Evolutionary conservation across 2,329 filamentous ascomycete genomes (phyloP).

Genomic region (Zasmidium citrigriseum): DNA sequence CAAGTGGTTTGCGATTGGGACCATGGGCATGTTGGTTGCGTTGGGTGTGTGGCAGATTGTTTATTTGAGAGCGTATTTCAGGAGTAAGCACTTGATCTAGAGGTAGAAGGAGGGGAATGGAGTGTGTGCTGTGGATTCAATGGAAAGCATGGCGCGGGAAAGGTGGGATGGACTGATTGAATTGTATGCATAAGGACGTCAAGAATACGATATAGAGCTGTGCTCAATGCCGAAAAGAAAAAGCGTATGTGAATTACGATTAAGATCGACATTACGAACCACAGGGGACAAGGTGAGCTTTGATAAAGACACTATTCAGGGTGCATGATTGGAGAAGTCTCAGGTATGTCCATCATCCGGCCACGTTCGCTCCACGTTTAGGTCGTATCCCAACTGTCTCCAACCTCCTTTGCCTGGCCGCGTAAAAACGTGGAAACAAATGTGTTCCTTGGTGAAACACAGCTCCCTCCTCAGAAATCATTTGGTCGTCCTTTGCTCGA

Average conservation of each 20-base stretch:
- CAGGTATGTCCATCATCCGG: too few relatives aligned
- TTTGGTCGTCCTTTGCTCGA: too few relatives aligned
- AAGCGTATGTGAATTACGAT: neutral
- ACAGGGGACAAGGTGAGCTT: neutral
- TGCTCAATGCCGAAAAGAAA: neutral
- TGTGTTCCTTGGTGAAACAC: too few relatives aligned
- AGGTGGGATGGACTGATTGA: neutral
- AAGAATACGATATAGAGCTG: neutral
- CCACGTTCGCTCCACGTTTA: too few relatives aligned
- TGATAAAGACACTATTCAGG: neutral
- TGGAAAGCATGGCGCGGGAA: slow-evolving; percentile 1
- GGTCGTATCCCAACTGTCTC: neutral
- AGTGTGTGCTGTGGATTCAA: neutral
- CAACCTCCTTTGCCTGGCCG: neutral
- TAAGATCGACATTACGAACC: too few relatives aligned
- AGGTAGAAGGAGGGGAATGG: neutral
- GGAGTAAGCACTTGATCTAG: slow-evolving; percentile 62
- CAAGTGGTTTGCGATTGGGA: slow-evolving; percentile 96
- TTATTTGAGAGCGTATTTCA: slow-evolving; percentile 96
- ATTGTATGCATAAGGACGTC: neutral
- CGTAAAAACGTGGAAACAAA: too few relatives aligned
- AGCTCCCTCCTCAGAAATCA: too few relatives aligned
- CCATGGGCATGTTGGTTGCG: slow-evolving; percentile 85
- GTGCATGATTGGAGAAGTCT: neutral
- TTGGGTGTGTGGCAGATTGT: slow-evolving; percentile 97